These are phyloP conservation scores for Musa troglodytarum DNA, from an alignment of 176 grass and related monocot species.

Conservation along the genomic window DNA sequence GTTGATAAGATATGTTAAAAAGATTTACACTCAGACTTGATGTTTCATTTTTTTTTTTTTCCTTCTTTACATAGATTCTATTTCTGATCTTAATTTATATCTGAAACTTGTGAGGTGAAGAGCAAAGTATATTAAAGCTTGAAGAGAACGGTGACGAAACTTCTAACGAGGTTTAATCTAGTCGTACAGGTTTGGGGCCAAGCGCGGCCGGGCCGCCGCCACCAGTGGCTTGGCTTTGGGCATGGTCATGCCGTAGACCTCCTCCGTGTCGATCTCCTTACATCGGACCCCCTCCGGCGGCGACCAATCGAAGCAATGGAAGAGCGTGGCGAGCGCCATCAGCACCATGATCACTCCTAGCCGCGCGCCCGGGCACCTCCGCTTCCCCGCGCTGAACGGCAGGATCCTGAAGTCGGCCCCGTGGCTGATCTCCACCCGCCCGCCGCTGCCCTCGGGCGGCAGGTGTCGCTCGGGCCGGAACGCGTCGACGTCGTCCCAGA, in stretches of 20 bases:
- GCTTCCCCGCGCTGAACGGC: slow-evolving; percentile 78
- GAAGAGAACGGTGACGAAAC: no score
- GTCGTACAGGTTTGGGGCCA: slow-evolving; percentile 44
- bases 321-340: slow-evolving; percentile 78
- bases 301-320: slow-evolving; percentile 91
- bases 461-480: slow-evolving; percentile 74
- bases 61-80: no score
- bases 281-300: slow-evolving; percentile 47
- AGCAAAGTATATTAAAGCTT: no score
- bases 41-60: no score
- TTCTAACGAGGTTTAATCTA: no score
- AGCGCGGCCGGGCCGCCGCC: slow-evolving; percentile 47
- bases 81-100: no score
- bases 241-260: slow-evolving; percentile 79
- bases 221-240: slow-evolving; percentile 66
- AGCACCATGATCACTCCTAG: slow-evolving; percentile 62
- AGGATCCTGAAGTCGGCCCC: slow-evolving; percentile 79
- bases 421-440: slow-evolving; percentile 72
- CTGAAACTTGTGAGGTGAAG: no score
- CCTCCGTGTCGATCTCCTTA: slow-evolving; percentile 56
- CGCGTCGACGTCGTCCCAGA: slow-evolving; percentile 51
- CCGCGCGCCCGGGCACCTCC: slow-evolving; percentile 76
- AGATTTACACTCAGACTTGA: no score
- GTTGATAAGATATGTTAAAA: no score
- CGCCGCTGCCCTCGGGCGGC: slow-evolving; percentile 5